phyloP scores from a whole-genome alignment of 352 stramenopile genomes.

The Phytophthora hybrid region DNA sequence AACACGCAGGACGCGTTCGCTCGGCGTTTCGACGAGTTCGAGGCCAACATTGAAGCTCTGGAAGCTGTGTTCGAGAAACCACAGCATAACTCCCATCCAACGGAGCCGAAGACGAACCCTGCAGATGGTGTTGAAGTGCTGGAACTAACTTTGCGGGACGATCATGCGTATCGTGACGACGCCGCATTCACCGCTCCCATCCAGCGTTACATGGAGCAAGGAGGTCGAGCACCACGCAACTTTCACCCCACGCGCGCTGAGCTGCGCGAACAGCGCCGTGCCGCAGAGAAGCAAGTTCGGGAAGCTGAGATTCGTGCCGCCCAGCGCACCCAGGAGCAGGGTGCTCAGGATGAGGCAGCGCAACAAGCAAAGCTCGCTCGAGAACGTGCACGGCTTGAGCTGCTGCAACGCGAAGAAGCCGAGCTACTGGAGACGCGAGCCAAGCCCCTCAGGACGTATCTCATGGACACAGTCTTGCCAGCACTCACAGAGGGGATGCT shows the following conservation, averaged over 20 bases:
- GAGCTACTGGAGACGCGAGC: constrained; percentile 83
- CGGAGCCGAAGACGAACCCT: constrained; percentile 10
- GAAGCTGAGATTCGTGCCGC: constrained; percentile 52
- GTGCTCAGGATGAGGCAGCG: constrained; percentile 56
- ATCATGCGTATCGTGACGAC: constrained; percentile 53
- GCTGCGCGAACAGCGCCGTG: constrained; percentile 51
- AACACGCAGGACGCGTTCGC: constrained; percentile 75
- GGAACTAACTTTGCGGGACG: constrained; percentile 60
- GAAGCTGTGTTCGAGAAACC: constrained; percentile 73
- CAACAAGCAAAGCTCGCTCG: constrained; percentile 57
- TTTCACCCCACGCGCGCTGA: constrained; percentile 86
- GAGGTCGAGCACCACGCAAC: constrained; percentile 70
- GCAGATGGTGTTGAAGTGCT: constrained; percentile 68
- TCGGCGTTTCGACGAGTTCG: constrained; percentile 57
- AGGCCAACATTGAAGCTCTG: constrained; percentile 56
- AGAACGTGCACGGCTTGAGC: constrained; percentile 70
- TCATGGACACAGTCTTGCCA: constrained; percentile 88
- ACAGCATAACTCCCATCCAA: constrained; percentile 8
- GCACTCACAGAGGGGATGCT: constrained; percentile 88
- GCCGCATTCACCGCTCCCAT: constrained; percentile 57
- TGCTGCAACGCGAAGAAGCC: constrained; percentile 81
- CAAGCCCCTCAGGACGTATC: constrained; percentile 81
- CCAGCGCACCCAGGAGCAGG: constrained; percentile 53
- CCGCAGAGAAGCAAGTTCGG: constrained; percentile 54
- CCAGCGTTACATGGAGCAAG: constrained; percentile 81